phyloP scores from a whole-genome alignment of 805 yeast species.

The Monosporozyma solicola region DNA sequence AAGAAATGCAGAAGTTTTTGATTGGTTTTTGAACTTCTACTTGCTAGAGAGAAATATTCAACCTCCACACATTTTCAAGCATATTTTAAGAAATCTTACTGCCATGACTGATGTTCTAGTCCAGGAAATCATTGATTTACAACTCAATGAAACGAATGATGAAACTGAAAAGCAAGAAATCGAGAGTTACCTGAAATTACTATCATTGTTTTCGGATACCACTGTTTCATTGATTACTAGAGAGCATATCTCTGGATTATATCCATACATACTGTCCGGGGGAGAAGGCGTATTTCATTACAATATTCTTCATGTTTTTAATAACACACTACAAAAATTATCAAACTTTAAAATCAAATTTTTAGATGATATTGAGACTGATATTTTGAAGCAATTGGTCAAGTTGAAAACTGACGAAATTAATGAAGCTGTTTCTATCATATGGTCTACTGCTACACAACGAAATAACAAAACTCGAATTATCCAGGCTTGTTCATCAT shows the following conservation, averaged over 20 bases:
- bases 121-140: slow-evolving; percentile 19
- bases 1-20: slow-evolving; percentile 38
- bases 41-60: slow-evolving; percentile 30
- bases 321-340: slow-evolving; percentile 37
- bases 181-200: slow-evolving; percentile 20
- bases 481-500: slow-evolving; percentile 55
- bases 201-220: slow-evolving; percentile 49
- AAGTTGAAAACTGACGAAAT: slow-evolving; percentile 52
- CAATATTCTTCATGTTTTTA: slow-evolving; percentile 46
- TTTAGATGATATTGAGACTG: slow-evolving; percentile 39
- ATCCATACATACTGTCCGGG: slow-evolving; percentile 52
- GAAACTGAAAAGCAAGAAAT: neutral
- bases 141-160: slow-evolving; percentile 24
- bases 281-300: slow-evolving; percentile 35
- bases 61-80: slow-evolving; percentile 3
- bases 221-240: slow-evolving; percentile 48
- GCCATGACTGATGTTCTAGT: slow-evolving; percentile 19
- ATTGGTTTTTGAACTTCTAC: slow-evolving; percentile 38
- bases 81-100: slow-evolving; percentile 10
- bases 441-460: slow-evolving; percentile 46
- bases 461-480: slow-evolving; percentile 40
- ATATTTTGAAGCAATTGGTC: slow-evolving; percentile 48
- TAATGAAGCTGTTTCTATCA: slow-evolving; percentile 65
- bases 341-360: slow-evolving; percentile 43
- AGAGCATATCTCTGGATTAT: slow-evolving; percentile 57